A percentile compares a stretch with the other conserved stretches of the same genome.
Conservation (phyloP, 2,329 filamentous ascomycete genomes). For the Sporothrix mexicana region DNA sequence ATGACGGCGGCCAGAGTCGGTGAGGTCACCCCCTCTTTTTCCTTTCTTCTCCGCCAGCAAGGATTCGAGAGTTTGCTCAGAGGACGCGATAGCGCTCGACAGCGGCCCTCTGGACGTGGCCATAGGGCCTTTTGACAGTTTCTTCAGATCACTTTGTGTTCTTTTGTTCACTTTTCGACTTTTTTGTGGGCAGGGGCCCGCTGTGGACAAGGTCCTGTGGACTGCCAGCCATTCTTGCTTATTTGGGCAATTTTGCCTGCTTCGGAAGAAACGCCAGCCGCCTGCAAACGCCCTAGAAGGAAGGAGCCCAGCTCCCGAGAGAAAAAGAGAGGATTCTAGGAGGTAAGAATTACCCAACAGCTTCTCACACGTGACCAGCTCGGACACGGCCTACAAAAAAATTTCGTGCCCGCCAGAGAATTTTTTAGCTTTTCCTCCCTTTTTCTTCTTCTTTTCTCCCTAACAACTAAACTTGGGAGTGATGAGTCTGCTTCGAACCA, state of each 20-base stretch:
- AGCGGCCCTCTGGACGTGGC: conserved; percentile 3
- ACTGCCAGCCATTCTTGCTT: conserved; percentile 7
- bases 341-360: neutral
- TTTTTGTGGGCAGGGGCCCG: conserved; percentile 10
- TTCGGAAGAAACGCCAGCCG: conserved; percentile 17
- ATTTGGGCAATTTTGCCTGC: conserved; percentile 29
- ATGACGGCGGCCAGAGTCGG: conserved; percentile 24
- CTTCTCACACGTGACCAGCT: conserved; percentile 25
- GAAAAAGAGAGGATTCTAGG: neutral
- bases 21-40: conserved; percentile 30
- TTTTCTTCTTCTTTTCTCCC: conserved; percentile 53
- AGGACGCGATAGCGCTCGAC: conserved; percentile 7
- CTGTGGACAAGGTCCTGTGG: conserved; percentile 24
- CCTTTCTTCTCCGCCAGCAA: neutral
- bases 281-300: neutral
- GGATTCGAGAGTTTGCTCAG: neutral
- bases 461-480: conserved; percentile 78
- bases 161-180: neutral
- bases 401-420: neutral
- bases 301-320: neutral
- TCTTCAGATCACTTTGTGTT: too few relatives aligned
- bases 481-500: conserved; percentile 69
- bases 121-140: neutral
- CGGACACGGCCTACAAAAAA: neutral
- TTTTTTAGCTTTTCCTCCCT: conserved; percentile 34